These are phyloP conservation scores for Eustoma russellianum DNA, from an alignment of 257 asterid species.

Conservation along the genomic window DNA sequence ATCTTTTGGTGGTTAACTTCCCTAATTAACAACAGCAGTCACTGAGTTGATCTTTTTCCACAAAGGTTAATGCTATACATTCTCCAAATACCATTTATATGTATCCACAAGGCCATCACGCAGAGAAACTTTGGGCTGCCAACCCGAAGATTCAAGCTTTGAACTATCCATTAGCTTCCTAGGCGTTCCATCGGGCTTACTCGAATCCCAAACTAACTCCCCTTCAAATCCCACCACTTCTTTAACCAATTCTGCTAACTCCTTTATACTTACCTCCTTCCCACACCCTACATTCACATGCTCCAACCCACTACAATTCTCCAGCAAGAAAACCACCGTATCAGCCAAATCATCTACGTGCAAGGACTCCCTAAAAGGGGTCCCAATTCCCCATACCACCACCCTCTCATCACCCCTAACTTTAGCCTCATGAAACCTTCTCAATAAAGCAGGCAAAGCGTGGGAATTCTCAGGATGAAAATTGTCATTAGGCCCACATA, in stretches of 20 bases:
- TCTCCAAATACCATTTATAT: constrained; percentile 74
- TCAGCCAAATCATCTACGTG: constrained; percentile 93
- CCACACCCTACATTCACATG: constrained; percentile 97
- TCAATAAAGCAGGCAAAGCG: constrained; percentile 70
- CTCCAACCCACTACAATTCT: constrained; percentile 62
- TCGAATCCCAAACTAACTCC: constrained; percentile 73
- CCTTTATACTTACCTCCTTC: constrained; percentile 73
- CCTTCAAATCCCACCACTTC: constrained; percentile 84
- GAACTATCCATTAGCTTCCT: constrained; percentile 97
- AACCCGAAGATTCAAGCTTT: constrained; percentile 64
- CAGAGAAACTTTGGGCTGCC: constrained; percentile 72
- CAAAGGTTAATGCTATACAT: constrained; percentile 26
- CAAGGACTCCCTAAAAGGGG: constrained; percentile 77
- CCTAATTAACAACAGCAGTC: no score
- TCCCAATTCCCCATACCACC: constrained; percentile 94
- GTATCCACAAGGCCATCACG: constrained; percentile 66
- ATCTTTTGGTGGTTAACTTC: no score
- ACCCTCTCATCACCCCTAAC: constrained; percentile 34
- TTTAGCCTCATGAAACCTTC: constrained; percentile 84
- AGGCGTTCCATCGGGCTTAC: constrained; percentile 91
- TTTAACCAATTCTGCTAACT: constrained; percentile 77
- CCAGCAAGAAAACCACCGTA: constrained; percentile 60
- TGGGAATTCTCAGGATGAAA: constrained; percentile 95
- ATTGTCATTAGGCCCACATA: constrained; percentile 73
- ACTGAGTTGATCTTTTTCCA: no score